Evolutionary conservation across 306 rosid species (phyloP), one percentile per base, ranked within the genome.

Genomic region (Lathyrus aphaca): DNA sequence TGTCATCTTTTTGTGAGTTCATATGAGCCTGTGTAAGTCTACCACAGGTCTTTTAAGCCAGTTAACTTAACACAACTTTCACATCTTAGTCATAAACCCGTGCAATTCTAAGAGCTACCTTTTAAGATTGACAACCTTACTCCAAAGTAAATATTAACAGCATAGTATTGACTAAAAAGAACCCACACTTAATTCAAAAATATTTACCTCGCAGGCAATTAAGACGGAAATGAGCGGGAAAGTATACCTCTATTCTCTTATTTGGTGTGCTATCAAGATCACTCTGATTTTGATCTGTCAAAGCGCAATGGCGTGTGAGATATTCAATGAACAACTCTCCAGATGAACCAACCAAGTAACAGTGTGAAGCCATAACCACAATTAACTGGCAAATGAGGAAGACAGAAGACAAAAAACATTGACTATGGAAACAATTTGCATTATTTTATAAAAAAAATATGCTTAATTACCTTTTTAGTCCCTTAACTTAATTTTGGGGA

Each of bases 301-400:
- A 49, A 78, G 98, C 84, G 68, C 97, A 93, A 76, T 93, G 88
- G 30, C 97, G 87, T 54, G 90, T 91, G 15, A 93, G 96, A 77
- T 88, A 93, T 80, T 93, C 98, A 44, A 93, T 83, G 73, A 93
- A 93, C 81, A 81, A 66, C 86, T 93, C 96, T 35, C 98, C 98
- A 76, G 96, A 85, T 58, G 96, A 74, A 86, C 98, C 98, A 75
- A 86, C 85, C 86, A 93, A 85, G 87, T 84, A 90, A 85, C 98
- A 93, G 81, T 93, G 96, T 0, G 96, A 93, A 64, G 98, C 98
- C 98, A 93, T 93, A 46, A 93, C 96, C 65, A 93, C 97, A 74
- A 90, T 93, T 80, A 93, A 86, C 98, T 93, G 81, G 50, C 49
- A 80, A 81, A 77, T 23, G 58, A 63, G 62, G 60, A 50, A 77